Base-by-base conservation (phyloP, 2,329 filamentous ascomycete species). In the Pochonia chlamydosporia region DNA sequence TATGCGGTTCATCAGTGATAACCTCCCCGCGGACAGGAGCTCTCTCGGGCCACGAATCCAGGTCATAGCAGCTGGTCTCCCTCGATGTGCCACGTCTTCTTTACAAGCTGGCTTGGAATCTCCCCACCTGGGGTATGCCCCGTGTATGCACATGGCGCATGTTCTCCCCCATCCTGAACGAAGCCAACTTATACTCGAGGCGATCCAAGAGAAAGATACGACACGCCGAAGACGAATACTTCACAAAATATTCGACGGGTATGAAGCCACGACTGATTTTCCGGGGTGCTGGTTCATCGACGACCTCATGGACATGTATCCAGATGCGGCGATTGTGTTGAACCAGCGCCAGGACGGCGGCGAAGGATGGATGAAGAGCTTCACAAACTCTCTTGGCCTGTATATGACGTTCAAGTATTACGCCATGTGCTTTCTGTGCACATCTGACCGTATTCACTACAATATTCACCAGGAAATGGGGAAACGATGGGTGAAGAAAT, bases 261-360 rank as follows among this genome's bases (percentile, higher is more conserved):
- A 65, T 42, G 53, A 53, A 0, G 57, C 59, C 8, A 52, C 57
- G 1, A 52, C 56, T 33, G 54, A 68, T 43, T 57, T 67, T 11
- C 65, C 65, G 0, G 60, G 55, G 1, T 53, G 61, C 4, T 54
- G 55, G 35, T 68, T 69, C 49, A 51, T 59, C 0, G 58, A 62
- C 9, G 65, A 68, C 33, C 49, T 69, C 30, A 66, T 68, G 62
- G 66, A 69, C 25, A 61, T 66, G 54, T 69, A 65, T 6, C 64
- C 64, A 0, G 60, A 66, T 3, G 62, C 62, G 1, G 51, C 54
- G 1, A 42, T 69, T 4, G 52, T 69, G 0, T 47, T 69, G 2
- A 69, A 69, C 13, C 53, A 56, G 14, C 60, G 63, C 10, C 50
- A 55, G 1, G 53, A 56, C 21, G 52, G 55, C 10, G 48, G 50